Evolutionary conservation across 2,329 filamentous ascomycete genomes (phyloP), one percentile per base, ranked within the genome.

Genomic region (Fusarium coffeatum): DNA sequence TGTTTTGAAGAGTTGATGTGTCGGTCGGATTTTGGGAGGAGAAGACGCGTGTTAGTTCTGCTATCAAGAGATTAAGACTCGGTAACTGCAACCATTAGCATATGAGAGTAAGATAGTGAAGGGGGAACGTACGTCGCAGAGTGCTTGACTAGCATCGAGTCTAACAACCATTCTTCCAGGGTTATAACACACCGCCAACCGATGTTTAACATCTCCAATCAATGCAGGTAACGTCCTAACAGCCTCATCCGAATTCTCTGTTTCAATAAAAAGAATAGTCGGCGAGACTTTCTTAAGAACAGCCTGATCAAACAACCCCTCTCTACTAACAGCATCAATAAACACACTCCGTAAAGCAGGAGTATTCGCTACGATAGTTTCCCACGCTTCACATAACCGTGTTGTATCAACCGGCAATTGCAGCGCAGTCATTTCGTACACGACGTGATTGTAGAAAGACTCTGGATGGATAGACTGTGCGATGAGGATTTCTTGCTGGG

Each of bases 211-310:
- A 49, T 83, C 80, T 2, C 72, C 80, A 74, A 37, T 77, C 78
- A 47, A 86, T 72, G 8, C 77, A 1, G 85, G 83, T 1, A 87
- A 74, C 69, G 55, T 78, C 64, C 65, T 81, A 66, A 59, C 81
- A 74, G 70, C 84, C 73, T 70, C 82, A 74, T 58, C 79, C 62
- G 49, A 80, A 71, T 73, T 55, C 1, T 77, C 77, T 3, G 82
- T 81, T 54, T 87, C 86, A 46, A 88, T 81, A 55, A 87, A 87
- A 7, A 87, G 77, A 82, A 87, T 87, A 37, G 79, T 81, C 1
- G 86, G 84, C 0, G 84, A 86, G 18, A 80, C 79, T 48, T 79
- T 81, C 11, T 80, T 80, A 4, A 88, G 74, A 8, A 88, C 76
- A 13, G 87, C 79, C 68, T 83, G 84, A 59, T 87, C 84, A 59